A percentile compares a stretch with the other conserved stretches of the same genome.
Conservation (phyloP, 169 alveolate genomes). For the Plasmodium billcollinsi region DNA sequence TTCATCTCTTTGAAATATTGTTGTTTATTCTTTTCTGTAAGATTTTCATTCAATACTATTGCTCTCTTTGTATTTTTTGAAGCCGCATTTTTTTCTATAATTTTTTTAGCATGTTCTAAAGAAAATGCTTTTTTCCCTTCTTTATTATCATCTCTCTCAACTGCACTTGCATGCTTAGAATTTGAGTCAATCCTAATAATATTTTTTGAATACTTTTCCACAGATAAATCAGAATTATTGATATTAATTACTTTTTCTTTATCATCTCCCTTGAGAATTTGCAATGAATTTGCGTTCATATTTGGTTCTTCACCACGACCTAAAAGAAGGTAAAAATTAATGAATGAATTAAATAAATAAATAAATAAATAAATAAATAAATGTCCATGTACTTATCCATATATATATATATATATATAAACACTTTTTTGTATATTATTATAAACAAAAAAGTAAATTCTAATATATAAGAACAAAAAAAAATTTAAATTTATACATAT, state of each 20-base stretch:
- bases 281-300: too few relatives aligned
- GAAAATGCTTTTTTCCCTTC: conserved; percentile 56
- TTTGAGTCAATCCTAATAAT: too few relatives aligned
- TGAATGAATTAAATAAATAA: neutral
- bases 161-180: too few relatives aligned
- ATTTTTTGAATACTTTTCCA: too few relatives aligned
- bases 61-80: conserved; percentile 66
- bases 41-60: conserved; percentile 61
- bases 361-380: neutral
- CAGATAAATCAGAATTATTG: too few relatives aligned
- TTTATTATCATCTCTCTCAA: neutral
- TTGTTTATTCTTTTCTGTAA: conserved; percentile 50
- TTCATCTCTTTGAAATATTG: conserved; percentile 60
- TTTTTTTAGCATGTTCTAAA: conserved; percentile 58
- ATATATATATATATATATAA: neutral
- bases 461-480: neutral
- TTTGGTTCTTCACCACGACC: too few relatives aligned
- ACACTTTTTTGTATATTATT: neutral
- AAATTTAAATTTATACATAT: neutral
- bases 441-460: neutral
- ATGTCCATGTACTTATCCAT: neutral
- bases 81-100: conserved; percentile 73
- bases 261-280: too few relatives aligned
- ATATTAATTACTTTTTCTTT: too few relatives aligned
- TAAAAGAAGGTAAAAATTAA: too few relatives aligned